A percentile compares a stretch with the other conserved stretches of the same genome.
Evolutionary conservation across 805 yeast species (phyloP).

Genomic region (Tetrapisispora arboricola): DNA sequence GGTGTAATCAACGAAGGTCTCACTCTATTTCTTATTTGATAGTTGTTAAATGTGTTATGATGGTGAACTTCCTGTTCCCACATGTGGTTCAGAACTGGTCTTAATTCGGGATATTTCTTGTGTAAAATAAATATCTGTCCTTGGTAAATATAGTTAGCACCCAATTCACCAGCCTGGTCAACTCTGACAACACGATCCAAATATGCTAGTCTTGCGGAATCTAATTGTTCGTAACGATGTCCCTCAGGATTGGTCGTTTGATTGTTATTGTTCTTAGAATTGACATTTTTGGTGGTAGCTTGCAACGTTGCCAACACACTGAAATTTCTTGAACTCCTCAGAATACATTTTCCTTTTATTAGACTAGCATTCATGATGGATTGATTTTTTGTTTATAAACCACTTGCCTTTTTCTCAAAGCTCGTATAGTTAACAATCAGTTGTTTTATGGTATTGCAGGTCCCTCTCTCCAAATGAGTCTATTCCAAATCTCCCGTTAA

Average conservation of each 20-base stretch:
- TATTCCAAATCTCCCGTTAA: too few relatives aligned
- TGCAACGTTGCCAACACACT: not conserved
- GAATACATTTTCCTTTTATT: not conserved
- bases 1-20: slow-evolving; percentile 91
- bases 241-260: not conserved
- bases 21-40: slow-evolving; percentile 69
- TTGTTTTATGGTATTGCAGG: too few relatives aligned
- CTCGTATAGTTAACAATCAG: too few relatives aligned
- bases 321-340: not conserved
- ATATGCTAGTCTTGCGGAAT: slow-evolving; percentile 54
- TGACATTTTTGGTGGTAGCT: not conserved
- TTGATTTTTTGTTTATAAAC: too few relatives aligned
- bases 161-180: slow-evolving; percentile 97
- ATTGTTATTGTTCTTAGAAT: slow-evolving; percentile 2
- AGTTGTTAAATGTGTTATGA: slow-evolving; percentile 68
- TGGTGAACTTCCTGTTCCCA: slow-evolving; percentile 97
- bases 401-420: too few relatives aligned
- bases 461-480: too few relatives aligned
- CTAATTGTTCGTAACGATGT: slow-evolving; percentile 20
- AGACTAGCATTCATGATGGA: too few relatives aligned
- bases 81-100: slow-evolving; percentile 82
- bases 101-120: slow-evolving; percentile 59
- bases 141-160: slow-evolving; percentile 85
- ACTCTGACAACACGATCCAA: slow-evolving; percentile 73
- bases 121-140: slow-evolving; percentile 80